A percentile compares a stretch with the other conserved stretches of the same genome.
Conservation (phyloP, 495 filamentous ascomycete genomes). For the Emericellopsis terricola region DNA sequence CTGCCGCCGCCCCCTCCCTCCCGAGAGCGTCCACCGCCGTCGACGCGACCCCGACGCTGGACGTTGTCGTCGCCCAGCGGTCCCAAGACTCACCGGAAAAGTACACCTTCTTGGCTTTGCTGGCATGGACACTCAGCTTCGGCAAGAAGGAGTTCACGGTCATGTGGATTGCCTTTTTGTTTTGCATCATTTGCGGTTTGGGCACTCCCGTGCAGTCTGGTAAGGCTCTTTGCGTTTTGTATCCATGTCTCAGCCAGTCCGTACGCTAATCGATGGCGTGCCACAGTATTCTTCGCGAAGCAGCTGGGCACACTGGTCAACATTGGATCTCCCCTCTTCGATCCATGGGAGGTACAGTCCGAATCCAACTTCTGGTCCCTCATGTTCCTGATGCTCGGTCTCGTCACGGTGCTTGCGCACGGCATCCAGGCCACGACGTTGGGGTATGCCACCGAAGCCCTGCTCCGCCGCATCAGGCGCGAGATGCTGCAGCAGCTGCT, state of each 20-base stretch:
- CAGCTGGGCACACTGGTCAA: slow-evolving; percentile 39
- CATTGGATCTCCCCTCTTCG: slow-evolving; percentile 15
- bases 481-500: slow-evolving; percentile 17
- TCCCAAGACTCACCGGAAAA: no score
- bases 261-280: no score
- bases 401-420: slow-evolving; percentile 49
- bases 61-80: no score
- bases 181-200: slow-evolving; percentile 62
- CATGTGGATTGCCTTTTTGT: slow-evolving; percentile 64
- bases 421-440: slow-evolving; percentile 42
- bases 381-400: slow-evolving; percentile 91
- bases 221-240: slow-evolving; percentile 33
- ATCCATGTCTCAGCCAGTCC: neutral
- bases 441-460: slow-evolving; percentile 52
- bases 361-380: slow-evolving; percentile 75
- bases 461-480: slow-evolving; percentile 12
- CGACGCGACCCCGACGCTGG: slow-evolving; percentile 43
- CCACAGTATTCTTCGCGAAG: slow-evolving; percentile 81
- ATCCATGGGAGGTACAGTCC: slow-evolving; percentile 28
- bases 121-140: slow-evolving; percentile 69
- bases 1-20: no score
- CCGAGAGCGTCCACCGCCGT: no score
- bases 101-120: no score
- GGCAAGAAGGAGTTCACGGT: slow-evolving; percentile 54
- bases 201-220: slow-evolving; percentile 80